Evolutionary conservation across 306 rosid species (phyloP).

Genomic region (Begonia masoniana): DNA sequence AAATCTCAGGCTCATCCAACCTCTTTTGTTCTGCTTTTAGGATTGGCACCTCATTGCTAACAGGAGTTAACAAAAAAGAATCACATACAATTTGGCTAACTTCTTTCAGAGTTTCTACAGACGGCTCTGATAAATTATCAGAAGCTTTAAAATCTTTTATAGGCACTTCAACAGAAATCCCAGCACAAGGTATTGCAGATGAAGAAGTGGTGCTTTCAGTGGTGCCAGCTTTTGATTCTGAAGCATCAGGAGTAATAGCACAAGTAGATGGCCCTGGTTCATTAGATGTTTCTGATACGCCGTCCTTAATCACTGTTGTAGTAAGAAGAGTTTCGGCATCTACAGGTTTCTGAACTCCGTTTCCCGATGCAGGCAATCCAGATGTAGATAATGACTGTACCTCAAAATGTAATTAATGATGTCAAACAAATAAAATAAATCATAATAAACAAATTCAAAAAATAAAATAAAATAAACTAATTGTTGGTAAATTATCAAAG

Average conservation of each 20-base stretch:
- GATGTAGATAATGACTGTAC: constrained; percentile 27
- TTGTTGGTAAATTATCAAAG: constrained; percentile 4
- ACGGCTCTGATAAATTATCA: constrained; percentile 16
- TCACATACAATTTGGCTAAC: constrained; percentile 17
- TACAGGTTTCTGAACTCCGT: constrained; percentile 28
- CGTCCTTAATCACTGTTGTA: constrained; percentile 16
- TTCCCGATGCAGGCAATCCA: constrained; percentile 17
- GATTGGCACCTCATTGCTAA: constrained; percentile 12
- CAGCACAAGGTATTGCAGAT: constrained; percentile 28
- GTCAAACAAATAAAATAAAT: constrained; percentile 4
- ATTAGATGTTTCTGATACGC: constrained; percentile 13
- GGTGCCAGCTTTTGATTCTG: constrained; percentile 21
- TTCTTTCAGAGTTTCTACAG: constrained; percentile 11
- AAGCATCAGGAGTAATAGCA: constrained; percentile 14
- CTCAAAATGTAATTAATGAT: constrained; percentile 32
- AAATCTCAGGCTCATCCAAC: constrained; percentile 22
- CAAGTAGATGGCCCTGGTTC: constrained; percentile 18
- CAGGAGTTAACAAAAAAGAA: constrained; percentile 12
- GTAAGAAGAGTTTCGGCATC: constrained; percentile 22
- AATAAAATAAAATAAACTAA: not conserved
- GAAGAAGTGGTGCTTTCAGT: constrained; percentile 12
- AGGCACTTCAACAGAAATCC: constrained; percentile 12
- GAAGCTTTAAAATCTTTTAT: constrained; percentile 11
- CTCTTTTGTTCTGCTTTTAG: constrained; percentile 17
- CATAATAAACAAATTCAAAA: not conserved